Base-by-base conservation (phyloP, 169 alveolate genomes). In the Cryptosporidium viatorum region DNA sequence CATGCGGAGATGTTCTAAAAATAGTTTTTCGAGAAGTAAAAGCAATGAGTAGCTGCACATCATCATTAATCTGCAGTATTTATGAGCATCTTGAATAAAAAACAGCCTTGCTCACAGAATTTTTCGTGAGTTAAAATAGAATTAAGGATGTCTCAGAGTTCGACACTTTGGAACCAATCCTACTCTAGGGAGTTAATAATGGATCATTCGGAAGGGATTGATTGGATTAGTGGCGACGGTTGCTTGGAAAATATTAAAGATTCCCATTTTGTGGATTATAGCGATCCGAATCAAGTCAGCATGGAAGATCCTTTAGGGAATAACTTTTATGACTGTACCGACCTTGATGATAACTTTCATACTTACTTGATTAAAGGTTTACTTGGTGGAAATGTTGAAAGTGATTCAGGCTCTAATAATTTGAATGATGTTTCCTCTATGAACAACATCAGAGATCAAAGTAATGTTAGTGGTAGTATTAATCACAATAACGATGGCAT, bases 301-400 rank as follows among this genome's bases (percentile, higher is more conserved):
- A 60, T 59, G 6, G 89, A 65, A 23, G 71, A 73, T 39, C 43
- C 89, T 9, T n/a, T 80, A 5, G 48, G 59, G 9, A 80, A 65
- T 29, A 65, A 48, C 26, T 80, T 80, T 41, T 80, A 80, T 41
- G 89, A 80, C 51, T 80, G 80, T 48, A 33, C 89, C 1, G 89
- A 65, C 6, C 68, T 80, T 37, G 89, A 80, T 62, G 89, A 80
- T 16, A 65, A 35, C 23, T 58, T 80, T 35, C 89, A 80, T 31
- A 60, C 14, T 65, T 80, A 80, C 52, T 16, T 80, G 52, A 43
- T 80, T 21, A 80, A 80, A 33, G 89, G 89, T 14, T 23, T 80
- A 12, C 16, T 80, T 45, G 89, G 80, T n/a, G 89, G 35, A 14
- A 55, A 26, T 55, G 12, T 55, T n/a, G 67, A 55, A 23, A 37